Evolutionary conservation across 83 land plant genomes (phyloP), one percentile per base, ranked within the genome.

Genomic region (Thuja plicata): DNA sequence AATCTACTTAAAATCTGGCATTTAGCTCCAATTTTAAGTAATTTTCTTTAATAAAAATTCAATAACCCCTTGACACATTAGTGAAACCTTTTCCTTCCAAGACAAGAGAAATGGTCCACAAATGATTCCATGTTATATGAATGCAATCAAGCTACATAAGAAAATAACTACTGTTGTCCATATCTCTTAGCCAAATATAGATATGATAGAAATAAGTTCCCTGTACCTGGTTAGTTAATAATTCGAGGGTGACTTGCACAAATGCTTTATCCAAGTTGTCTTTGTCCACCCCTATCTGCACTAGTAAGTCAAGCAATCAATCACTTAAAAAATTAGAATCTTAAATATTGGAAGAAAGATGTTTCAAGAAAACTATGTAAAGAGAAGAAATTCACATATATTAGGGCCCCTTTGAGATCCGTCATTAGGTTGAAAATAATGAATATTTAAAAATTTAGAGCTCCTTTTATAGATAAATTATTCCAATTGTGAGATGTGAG

Each of bases 251-350:
- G 62, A 97, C 93, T 85, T 97, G 99, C 79, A 97, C 90, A 89
- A 97, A 97, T 38, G 94, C 93, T 57, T 96, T 96, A 84, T 92
- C 94, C 73, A 92, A 89, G 88, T 97, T 91, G 85, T 94, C 91
- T 81, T 91, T 92, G 90, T 97, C 99, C 89, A 96, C 87, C 60
- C 92, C 97, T 90, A 97, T 94, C 99, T 97, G 95, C 45, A 92
- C 87, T 66, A 52, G 83, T 83, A 38, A 48, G n/a, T 86, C 80
- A 35, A 40, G 16, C 16, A 54, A 37, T 57, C 84, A 87, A 87
- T 50, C 45, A 46, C 45, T 24, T 86, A 52, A 30, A 66, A 66
- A 40, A 89, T 81, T 32, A 85, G 11, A 1, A 57, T 37, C 50
- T 12, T 54, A 41, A 1, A 34, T 41, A 66, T 70, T 30, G 16